phyloP scores from a whole-genome alignment of 1,284 basidiomycete species.

The Phlebopus sp. region DNA sequence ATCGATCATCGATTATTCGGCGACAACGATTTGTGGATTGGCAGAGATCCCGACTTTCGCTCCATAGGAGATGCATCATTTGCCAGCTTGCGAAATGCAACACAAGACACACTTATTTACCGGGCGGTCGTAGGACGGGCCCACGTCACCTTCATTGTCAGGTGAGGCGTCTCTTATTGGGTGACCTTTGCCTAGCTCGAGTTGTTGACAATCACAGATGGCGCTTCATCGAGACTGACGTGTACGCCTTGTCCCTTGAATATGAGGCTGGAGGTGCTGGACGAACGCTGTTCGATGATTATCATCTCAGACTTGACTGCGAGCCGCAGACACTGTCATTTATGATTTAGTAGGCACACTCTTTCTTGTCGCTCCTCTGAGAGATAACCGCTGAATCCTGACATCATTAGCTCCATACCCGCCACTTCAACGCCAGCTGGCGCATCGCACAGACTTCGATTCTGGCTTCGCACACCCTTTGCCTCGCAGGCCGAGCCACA shows the following conservation, averaged over 20 bases:
- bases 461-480: constrained; percentile 49
- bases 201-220: constrained; percentile 37
- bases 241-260: constrained; percentile 52
- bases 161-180: constrained; percentile 30
- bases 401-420: constrained; percentile 44
- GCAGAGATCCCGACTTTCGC: constrained; percentile 56
- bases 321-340: constrained; percentile 50
- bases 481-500: too few species aligned
- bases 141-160: constrained; percentile 48
- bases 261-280: constrained; percentile 61
- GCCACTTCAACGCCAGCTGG: constrained; percentile 48
- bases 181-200: neutral
- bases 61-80: constrained; percentile 53
- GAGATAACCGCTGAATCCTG: neutral
- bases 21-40: constrained; percentile 58
- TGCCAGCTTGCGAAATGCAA: constrained; percentile 41
- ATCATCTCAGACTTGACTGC: constrained; percentile 39
- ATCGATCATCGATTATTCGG: constrained; percentile 58
- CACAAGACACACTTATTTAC: constrained; percentile 46
- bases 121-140: constrained; percentile 50
- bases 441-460: constrained; percentile 54
- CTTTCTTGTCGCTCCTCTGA: neutral
- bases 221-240: constrained; percentile 36
- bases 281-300: constrained; percentile 47
- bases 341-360: constrained; percentile 51